A percentile compares a stretch with the other conserved stretches of the same genome.
Evolutionary conservation across 2,329 filamentous ascomycete genomes (phyloP).

Genomic region (Neoscytalidium dimidiatum): DNA sequence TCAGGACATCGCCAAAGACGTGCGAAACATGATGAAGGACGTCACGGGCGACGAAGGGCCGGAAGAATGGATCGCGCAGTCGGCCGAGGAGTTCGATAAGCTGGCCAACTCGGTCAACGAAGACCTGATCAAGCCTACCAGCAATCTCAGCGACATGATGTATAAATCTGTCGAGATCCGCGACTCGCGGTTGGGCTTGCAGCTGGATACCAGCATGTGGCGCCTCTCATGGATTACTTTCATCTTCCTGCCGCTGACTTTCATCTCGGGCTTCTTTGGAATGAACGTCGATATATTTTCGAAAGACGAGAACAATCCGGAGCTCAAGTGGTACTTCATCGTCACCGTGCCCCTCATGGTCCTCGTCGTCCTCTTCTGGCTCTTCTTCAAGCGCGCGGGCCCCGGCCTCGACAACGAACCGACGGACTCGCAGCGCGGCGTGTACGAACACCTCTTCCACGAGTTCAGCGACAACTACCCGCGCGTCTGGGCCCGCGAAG

Average conservation of each 20-base stretch:
- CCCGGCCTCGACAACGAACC: constrained; percentile 28
- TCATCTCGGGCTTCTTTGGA: constrained; percentile 51
- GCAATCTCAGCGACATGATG: constrained; percentile 51
- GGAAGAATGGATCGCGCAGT: constrained; percentile 44
- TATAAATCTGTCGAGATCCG: constrained; percentile 57
- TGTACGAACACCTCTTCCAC: constrained; percentile 54
- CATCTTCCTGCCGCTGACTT: constrained; percentile 67
- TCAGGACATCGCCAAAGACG: constrained; percentile 49
- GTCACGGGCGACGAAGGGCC: constrained; percentile 39
- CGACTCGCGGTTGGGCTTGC: constrained; percentile 52
- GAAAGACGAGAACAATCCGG: constrained; percentile 35
- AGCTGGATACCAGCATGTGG: constrained; percentile 53
- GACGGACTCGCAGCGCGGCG: constrained; percentile 50
- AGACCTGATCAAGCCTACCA: constrained; percentile 53
- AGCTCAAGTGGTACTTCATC: constrained; percentile 55
- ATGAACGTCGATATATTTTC: constrained; percentile 54
- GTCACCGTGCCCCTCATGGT: constrained; percentile 48
- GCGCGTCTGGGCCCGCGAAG: constrained; percentile 50
- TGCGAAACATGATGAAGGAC: constrained; percentile 45
- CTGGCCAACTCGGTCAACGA: constrained; percentile 51
- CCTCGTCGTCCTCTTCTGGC: constrained; percentile 50
- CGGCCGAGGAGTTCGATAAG: constrained; percentile 46
- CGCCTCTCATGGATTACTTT: constrained; percentile 70
- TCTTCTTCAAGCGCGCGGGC: constrained; percentile 45
- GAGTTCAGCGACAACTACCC: constrained; percentile 50